Evolutionary conservation across 768 basidiomycete species (phyloP).

Genomic region (Clitopilus hobsonii): DNA sequence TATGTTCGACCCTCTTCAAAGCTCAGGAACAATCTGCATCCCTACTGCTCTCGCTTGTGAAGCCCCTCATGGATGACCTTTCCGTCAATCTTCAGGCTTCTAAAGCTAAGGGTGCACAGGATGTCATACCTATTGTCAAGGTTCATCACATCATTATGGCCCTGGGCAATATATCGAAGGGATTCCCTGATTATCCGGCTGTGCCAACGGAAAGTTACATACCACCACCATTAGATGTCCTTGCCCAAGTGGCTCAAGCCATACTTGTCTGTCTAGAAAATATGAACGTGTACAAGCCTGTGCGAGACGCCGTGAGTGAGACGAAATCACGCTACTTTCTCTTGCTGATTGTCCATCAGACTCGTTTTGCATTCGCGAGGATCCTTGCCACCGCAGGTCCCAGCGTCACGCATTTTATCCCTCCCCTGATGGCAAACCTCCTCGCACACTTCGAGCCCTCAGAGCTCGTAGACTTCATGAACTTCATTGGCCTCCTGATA

Average conservation of each 20-base stretch:
- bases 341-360: conserved; percentile 39
- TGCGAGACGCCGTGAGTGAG: conserved; percentile 83
- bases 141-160: conserved; percentile 95
- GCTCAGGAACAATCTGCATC: conserved; percentile 62
- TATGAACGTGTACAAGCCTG: conserved; percentile 81
- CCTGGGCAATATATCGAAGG: conserved; percentile 90
- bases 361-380: conserved; percentile 89
- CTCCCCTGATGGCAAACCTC: conserved; percentile 85
- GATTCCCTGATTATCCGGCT: conserved; percentile 88
- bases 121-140: conserved; percentile 75
- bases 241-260: conserved; percentile 80
- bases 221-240: conserved; percentile 70
- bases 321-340: not conserved
- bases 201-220: conserved; percentile 62
- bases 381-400: conserved; percentile 85
- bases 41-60: conserved; percentile 71
- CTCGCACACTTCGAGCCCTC: conserved; percentile 87
- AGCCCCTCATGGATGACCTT: conserved; percentile 76
- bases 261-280: conserved; percentile 84
- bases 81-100: conserved; percentile 51
- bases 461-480: conserved; percentile 93
- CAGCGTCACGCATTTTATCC: conserved; percentile 81
- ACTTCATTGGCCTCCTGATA: conserved; percentile 87
- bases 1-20: conserved; percentile 73
- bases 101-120: conserved; percentile 47